These are phyloP conservation scores for Eudorina sp. DNA, from an alignment of 139 green algal species.

Conservation along the genomic window DNA sequence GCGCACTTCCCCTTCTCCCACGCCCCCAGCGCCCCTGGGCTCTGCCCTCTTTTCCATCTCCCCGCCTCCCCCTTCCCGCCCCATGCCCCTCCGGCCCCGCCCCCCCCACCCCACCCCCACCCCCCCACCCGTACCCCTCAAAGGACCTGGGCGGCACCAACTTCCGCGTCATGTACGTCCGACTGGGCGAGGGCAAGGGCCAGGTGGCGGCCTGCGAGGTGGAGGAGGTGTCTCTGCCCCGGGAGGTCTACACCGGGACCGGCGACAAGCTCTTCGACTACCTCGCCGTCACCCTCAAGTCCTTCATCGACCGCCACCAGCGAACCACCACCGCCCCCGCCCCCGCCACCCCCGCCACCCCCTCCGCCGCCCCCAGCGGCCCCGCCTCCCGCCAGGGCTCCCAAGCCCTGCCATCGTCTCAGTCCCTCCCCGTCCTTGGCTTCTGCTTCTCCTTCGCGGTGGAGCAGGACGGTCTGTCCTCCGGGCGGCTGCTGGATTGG, in stretches of 20 bases:
- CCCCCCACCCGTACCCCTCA: neutral
- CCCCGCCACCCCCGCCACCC: neutral
- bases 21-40: too few species aligned
- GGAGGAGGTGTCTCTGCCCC: slow-evolving; percentile 69
- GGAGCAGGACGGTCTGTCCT: slow-evolving; percentile 83
- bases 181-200: slow-evolving; percentile 50
- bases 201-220: slow-evolving; percentile 66
- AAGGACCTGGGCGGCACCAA: slow-evolving; percentile 95
- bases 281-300: slow-evolving; percentile 66
- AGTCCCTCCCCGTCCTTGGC: slow-evolving; percentile 76
- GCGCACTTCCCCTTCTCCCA: neutral
- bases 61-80: neutral
- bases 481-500: slow-evolving; percentile 88
- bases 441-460: slow-evolving; percentile 96
- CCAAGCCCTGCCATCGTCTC: neutral
- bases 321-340: neutral
- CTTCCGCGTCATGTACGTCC: slow-evolving; percentile 80
- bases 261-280: slow-evolving; percentile 82
- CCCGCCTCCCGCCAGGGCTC: neutral
- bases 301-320: slow-evolving; percentile 61
- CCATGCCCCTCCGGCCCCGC: neutral
- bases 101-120: neutral
- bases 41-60: neutral
- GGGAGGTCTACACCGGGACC: slow-evolving; percentile 63
- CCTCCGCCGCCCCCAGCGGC: neutral